phyloP scores from a whole-genome alignment of 805 yeast species.

The Saccharomycopsis fibuligera region DNA sequence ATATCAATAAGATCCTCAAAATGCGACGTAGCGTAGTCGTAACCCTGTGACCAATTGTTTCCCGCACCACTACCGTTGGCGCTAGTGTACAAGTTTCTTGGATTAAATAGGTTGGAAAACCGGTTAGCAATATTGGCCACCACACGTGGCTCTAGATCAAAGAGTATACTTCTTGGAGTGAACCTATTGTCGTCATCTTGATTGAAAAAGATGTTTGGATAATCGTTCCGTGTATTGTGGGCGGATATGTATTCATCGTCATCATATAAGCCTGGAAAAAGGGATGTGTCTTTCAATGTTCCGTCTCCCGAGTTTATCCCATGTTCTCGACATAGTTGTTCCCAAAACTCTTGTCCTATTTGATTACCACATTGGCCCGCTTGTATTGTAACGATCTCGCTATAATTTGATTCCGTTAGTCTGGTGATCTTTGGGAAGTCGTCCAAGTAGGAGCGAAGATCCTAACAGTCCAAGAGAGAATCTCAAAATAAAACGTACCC shows the following conservation, averaged over 20 bases:
- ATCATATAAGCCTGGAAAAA: background rate
- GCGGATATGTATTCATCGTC: background rate
- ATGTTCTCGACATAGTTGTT: slow-evolving; percentile 79
- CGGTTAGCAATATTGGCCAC: slow-evolving; percentile 52
- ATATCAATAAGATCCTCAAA: slow-evolving; percentile 73
- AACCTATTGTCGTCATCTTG: slow-evolving; percentile 67
- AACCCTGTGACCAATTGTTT: slow-evolving; percentile 93
- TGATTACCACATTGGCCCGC: slow-evolving; percentile 96
- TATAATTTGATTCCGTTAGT: too few species aligned
- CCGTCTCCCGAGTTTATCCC: slow-evolving; percentile 66
- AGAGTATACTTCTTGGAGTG: slow-evolving; percentile 80
- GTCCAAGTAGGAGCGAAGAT: too few species aligned
- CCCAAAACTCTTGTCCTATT: slow-evolving; percentile 90
- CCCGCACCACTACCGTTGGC: slow-evolving; percentile 92
- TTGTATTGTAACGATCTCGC: slow-evolving; percentile 67
- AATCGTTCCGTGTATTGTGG: slow-evolving; percentile 44
- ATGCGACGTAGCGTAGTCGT: slow-evolving; percentile 60
- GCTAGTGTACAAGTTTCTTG: slow-evolving; percentile 72
- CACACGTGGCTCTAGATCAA: slow-evolving; percentile 90
- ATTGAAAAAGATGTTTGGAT: slow-evolving; percentile 79
- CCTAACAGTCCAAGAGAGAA: too few species aligned
- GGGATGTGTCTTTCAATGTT: slow-evolving; percentile 32
- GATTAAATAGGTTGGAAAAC: slow-evolving; percentile 65
- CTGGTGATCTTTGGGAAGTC: too few species aligned
- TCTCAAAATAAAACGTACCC: too few species aligned